These are phyloP conservation scores for Oenanthe javanica DNA, from an alignment of 140 eudicot genomes.

Conservation along the genomic window DNA sequence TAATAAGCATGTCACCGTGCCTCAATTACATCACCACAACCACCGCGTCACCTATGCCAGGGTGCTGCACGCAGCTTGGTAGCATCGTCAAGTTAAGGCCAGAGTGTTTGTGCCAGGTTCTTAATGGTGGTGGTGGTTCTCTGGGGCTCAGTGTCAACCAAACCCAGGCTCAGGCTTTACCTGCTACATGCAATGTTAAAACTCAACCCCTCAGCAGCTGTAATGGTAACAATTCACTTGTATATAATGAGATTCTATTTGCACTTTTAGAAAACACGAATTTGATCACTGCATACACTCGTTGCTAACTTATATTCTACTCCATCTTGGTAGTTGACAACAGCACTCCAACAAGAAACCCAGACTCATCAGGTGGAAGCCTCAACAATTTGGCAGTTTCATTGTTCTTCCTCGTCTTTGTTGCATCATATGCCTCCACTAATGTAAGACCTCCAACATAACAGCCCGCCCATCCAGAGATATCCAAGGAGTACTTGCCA, in stretches of 20 bases:
- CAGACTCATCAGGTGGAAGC: constrained; percentile 28
- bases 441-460: background rate
- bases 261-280: background rate
- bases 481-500: background rate
- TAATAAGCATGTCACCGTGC: constrained; percentile 62
- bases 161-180: constrained; percentile 59
- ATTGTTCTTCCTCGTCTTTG: constrained; percentile 19
- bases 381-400: constrained; percentile 18
- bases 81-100: constrained; percentile 43
- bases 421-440: constrained; percentile 19
- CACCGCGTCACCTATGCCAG: background rate
- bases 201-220: constrained; percentile 56
- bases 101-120: constrained; percentile 58
- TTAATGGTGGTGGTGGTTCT: constrained; percentile 39
- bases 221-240: constrained; percentile 23
- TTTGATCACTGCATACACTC: background rate
- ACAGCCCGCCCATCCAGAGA: background rate
- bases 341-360: background rate
- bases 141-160: constrained; percentile 62
- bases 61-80: constrained; percentile 66
- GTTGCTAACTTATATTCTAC: background rate
- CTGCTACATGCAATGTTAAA: constrained; percentile 58
- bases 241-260: background rate
- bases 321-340: background rate
- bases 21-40: constrained; percentile 20